Evolutionary conservation across 805 yeast species (phyloP).

Genomic region (Clavispora santaluciae): DNA sequence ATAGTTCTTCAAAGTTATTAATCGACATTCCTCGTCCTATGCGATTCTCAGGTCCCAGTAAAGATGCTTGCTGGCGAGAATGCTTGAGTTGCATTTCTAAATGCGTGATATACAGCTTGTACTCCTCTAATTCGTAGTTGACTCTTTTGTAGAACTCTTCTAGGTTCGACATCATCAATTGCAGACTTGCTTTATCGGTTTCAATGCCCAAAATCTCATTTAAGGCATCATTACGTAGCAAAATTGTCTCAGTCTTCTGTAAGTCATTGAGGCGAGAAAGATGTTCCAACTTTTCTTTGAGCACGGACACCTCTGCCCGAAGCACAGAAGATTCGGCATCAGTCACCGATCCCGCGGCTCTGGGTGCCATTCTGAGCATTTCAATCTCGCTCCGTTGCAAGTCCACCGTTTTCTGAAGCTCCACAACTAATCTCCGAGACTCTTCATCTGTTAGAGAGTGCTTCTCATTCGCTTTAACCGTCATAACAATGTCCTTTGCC

Average conservation of each 20-base stretch:
- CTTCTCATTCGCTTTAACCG: slow-evolving; percentile 51
- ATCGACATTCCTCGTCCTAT: slow-evolving; percentile 3
- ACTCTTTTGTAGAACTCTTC: slow-evolving; percentile 47
- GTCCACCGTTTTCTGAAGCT: slow-evolving; percentile 56
- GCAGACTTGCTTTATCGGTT: slow-evolving; percentile 29
- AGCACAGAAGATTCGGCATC: slow-evolving; percentile 23
- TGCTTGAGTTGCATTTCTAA: slow-evolving; percentile 50
- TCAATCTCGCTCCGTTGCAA: slow-evolving; percentile 52
- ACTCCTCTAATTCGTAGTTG: slow-evolving; percentile 51
- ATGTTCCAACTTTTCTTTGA: slow-evolving; percentile 68
- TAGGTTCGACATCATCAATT: slow-evolving; percentile 41
- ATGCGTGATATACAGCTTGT: slow-evolving; percentile 54
- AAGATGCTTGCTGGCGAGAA: slow-evolving; percentile 17
- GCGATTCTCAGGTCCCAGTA: neutral
- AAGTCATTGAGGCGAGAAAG: slow-evolving; percentile 59
- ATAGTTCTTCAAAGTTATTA: slow-evolving; percentile 25
- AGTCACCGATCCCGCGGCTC: slow-evolving; percentile 1
- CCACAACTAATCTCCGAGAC: slow-evolving; percentile 47
- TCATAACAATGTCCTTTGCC: slow-evolving; percentile 78
- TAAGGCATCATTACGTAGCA: slow-evolving; percentile 54
- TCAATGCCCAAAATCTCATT: slow-evolving; percentile 52
- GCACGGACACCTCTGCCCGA: slow-evolving; percentile 57
- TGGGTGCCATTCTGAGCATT: slow-evolving; percentile 21
- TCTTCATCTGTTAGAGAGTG: slow-evolving; percentile 32
- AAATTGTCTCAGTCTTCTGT: slow-evolving; percentile 51